phyloP scores from a whole-genome alignment of 1,139 yeast species.

The Lodderomyces theae region DNA sequence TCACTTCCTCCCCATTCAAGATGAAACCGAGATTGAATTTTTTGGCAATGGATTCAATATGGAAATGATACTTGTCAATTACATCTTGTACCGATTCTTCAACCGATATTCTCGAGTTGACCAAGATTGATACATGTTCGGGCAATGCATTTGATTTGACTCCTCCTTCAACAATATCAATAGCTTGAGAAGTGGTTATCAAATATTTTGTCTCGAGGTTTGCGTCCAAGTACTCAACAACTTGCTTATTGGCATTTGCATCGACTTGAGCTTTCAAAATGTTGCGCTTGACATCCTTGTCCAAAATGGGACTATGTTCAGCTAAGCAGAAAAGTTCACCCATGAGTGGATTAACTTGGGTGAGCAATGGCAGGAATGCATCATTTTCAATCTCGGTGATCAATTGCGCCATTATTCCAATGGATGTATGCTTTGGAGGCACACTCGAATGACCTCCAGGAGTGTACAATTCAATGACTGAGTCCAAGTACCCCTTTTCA shows the following conservation, averaged over 20 bases:
- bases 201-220: conserved; percentile 34
- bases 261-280: conserved; percentile 44
- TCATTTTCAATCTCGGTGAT: conserved; percentile 36
- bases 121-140: conserved; percentile 53
- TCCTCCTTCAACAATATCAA: conserved; percentile 70
- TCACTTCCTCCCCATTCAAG: conserved; percentile 31
- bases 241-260: conserved; percentile 36
- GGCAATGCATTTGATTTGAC: conserved; percentile 73
- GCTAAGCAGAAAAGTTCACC: conserved; percentile 44
- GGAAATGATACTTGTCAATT: conserved; percentile 37
- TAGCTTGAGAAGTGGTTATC: conserved; percentile 63
- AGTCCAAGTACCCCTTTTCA: conserved; percentile 46
- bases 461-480: conserved; percentile 36
- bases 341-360: conserved; percentile 42
- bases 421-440: conserved; percentile 48
- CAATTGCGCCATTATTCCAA: conserved; percentile 45
- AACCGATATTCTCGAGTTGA: conserved; percentile 60
- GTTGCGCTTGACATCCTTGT: conserved; percentile 30
- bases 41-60: conserved; percentile 43
- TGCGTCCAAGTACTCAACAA: conserved; percentile 32
- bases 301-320: conserved; percentile 27
- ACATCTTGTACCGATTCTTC: conserved; percentile 37
- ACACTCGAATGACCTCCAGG: conserved; percentile 51
- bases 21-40: conserved; percentile 46
- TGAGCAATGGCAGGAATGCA: conserved; percentile 33